Conservation (phyloP, 2,329 filamentous ascomycete species). For the Hypoxylon rubiginosum region DNA sequence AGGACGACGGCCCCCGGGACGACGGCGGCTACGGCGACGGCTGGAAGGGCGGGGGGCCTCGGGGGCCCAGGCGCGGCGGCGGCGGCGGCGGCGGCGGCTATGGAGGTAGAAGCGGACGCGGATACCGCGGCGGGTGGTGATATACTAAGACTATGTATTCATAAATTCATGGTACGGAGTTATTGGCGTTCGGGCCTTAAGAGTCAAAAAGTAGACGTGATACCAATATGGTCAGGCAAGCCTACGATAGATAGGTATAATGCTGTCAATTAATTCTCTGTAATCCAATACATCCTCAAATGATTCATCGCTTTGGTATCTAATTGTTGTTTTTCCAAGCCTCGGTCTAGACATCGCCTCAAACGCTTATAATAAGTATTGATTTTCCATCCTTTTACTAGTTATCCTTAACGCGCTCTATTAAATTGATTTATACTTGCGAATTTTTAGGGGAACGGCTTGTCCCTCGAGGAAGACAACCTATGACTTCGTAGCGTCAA, state of each 20-base stretch:
- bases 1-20: slow-evolving; percentile 56
- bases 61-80: slow-evolving; percentile 67
- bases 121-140: slow-evolving; percentile 65
- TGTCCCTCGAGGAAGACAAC: neutral
- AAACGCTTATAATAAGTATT: slow-evolving; percentile 12
- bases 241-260: slow-evolving; percentile 4
- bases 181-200: slow-evolving; percentile 40
- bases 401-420: slow-evolving; percentile 23
- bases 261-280: slow-evolving; percentile 6
- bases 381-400: slow-evolving; percentile 4
- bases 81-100: no score
- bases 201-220: slow-evolving; percentile 32
- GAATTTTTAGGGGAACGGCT: neutral
- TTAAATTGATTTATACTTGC: slow-evolving; percentile 7
- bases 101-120: slow-evolving; percentile 56
- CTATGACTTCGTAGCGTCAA: slow-evolving; percentile 54
- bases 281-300: slow-evolving; percentile 25
- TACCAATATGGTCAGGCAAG: slow-evolving; percentile 27
- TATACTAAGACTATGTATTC: slow-evolving; percentile 1
- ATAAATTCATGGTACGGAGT: slow-evolving; percentile 45
- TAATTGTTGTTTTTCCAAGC: slow-evolving; percentile 24
- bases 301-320: slow-evolving; percentile 32
- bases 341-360: slow-evolving; percentile 9
- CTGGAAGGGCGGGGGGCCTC: slow-evolving; percentile 59
- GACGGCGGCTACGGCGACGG: slow-evolving; percentile 61